A percentile compares a stretch with the other conserved stretches of the same genome.
These are phyloP conservation scores for Pythium vanterpoolii DNA, from an alignment of 352 stramenopile genomes.

Conservation along the genomic window DNA sequence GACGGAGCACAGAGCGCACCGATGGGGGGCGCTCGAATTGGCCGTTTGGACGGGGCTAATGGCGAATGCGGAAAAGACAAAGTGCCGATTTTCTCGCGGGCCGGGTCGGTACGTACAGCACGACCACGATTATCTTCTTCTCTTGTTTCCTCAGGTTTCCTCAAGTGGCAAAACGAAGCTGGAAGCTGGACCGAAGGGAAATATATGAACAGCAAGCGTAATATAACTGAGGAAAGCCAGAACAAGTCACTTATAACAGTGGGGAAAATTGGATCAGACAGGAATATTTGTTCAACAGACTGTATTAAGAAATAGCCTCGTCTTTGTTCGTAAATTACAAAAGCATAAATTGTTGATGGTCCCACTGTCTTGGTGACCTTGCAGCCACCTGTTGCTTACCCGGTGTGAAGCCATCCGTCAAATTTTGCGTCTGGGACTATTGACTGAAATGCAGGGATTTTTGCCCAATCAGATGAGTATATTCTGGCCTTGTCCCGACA, in stretches of 20 bases:
- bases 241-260: background rate
- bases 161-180: background rate
- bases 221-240: background rate
- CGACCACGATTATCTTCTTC: background rate
- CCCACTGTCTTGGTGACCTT: background rate
- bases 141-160: conserved; percentile 11
- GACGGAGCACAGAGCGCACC: background rate
- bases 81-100: background rate
- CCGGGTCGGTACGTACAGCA: background rate
- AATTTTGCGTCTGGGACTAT: background rate
- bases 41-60: background rate
- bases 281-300: background rate
- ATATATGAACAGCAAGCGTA: background rate
- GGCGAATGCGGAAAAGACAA: background rate
- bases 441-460: background rate
- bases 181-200: background rate
- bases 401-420: conserved; percentile 4
- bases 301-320: background rate
- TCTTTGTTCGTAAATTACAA: conserved; percentile 1
- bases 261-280: background rate
- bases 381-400: background rate
- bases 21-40: background rate
- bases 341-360: background rate
- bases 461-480: background rate
- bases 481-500: background rate